Percentiles rank a stretch among this genome's conserved stretches.
phyloP scores from a whole-genome alignment of 805 yeast species.

The Naumovozyma baii region DNA sequence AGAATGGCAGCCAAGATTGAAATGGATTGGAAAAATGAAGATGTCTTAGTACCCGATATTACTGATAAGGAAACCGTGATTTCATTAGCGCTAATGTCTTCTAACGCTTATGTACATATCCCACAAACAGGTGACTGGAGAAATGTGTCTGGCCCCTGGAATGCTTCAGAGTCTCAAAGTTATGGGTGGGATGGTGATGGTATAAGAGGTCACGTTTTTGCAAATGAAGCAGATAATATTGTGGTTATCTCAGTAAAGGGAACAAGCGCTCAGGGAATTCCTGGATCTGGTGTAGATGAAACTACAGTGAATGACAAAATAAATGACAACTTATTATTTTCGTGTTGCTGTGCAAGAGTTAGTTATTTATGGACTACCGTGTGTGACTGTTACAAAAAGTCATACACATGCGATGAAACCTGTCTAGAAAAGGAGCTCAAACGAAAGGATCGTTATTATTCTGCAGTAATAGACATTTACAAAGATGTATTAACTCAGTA shows the following conservation, averaged over 20 bases:
- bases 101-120: constrained; percentile 77
- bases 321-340: constrained; percentile 82
- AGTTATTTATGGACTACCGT: constrained; percentile 89
- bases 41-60: constrained; percentile 59
- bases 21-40: constrained; percentile 58
- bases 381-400: constrained; percentile 80
- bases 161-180: constrained; percentile 39
- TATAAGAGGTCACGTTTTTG: constrained; percentile 83
- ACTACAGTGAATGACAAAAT: constrained; percentile 73
- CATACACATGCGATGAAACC: constrained; percentile 80
- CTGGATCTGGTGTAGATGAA: constrained; percentile 69
- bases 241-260: constrained; percentile 84
- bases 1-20: constrained; percentile 26
- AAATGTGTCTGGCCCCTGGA: constrained; percentile 57
- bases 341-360: constrained; percentile 93
- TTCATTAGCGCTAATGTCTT: constrained; percentile 72
- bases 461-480: constrained; percentile 68
- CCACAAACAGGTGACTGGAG: constrained; percentile 84
- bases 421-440: constrained; percentile 73
- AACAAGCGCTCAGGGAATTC: constrained; percentile 72
- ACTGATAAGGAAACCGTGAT: constrained; percentile 65
- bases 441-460: constrained; percentile 71
- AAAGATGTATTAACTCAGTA: constrained; percentile 57
- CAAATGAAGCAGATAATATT: constrained; percentile 43
- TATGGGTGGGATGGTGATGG: constrained; percentile 88